Conservation (phyloP, 1,284 basidiomycete species). For the Cystobasidium sp. region DNA sequence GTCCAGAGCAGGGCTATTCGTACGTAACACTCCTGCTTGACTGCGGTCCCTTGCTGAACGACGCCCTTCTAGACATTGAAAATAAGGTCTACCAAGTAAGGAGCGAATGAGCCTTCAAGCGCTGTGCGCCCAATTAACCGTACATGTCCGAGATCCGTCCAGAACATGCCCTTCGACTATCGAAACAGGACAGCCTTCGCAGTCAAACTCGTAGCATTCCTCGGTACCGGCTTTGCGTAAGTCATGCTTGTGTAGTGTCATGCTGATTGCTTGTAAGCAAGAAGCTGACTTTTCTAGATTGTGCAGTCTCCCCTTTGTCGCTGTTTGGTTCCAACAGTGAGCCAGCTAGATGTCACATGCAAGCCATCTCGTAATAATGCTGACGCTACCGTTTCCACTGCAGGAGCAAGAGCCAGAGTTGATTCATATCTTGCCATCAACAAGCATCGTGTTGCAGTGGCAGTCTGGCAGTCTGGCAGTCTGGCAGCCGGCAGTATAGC, state of each 20-base stretch:
- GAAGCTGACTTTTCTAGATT: neutral
- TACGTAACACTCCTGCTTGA: too few species aligned
- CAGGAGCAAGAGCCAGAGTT: conserved; percentile 9
- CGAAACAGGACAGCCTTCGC: conserved; percentile 26
- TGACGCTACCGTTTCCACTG: neutral
- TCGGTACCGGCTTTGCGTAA: conserved; percentile 30
- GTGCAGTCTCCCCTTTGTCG: conserved; percentile 18
- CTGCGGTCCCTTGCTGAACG: too few species aligned
- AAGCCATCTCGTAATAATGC: neutral
- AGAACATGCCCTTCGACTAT: conserved; percentile 36
- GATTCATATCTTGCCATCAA: neutral
- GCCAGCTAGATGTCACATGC: neutral
- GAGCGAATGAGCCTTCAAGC: neutral
- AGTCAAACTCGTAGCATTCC: conserved; percentile 13
- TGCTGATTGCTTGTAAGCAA: neutral
- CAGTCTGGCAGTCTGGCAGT: neutral
- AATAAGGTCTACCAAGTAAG: conserved; percentile 26
- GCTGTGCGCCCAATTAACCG: too few species aligned
- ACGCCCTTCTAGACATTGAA: conserved; percentile 2
- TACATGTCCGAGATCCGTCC: neutral
- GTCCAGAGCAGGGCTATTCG: neutral
- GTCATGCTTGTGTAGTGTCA: neutral
- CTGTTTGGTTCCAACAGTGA: conserved; percentile 32
- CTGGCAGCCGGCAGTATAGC: neutral
- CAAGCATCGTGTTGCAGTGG: neutral